Conservation (phyloP, 805 yeast species). For the Ogataea pini region DNA sequence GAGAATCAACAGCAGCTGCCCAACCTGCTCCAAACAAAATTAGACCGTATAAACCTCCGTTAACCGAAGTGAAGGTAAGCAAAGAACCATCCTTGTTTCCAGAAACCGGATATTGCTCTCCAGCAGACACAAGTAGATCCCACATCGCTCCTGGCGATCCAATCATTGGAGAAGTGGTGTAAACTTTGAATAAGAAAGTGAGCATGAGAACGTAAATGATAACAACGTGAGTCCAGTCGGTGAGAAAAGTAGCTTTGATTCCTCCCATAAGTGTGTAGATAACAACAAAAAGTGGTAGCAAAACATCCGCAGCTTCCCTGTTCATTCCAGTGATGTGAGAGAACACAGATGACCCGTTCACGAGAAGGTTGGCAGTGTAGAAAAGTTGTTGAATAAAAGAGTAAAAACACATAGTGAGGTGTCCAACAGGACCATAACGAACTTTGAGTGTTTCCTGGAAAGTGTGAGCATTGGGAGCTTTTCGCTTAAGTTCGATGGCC, state of each 20-base stretch:
- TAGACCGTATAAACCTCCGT: constrained; percentile 33
- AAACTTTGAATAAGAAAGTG: constrained; percentile 31
- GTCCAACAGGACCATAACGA: constrained; percentile 36
- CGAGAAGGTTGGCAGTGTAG: constrained; percentile 36
- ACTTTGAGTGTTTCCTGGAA: constrained; percentile 36
- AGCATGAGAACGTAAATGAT: constrained; percentile 37
- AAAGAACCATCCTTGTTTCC: constrained; percentile 26
- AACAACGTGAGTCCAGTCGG: constrained; percentile 42
- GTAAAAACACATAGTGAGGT: constrained; percentile 30
- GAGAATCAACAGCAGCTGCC: constrained; percentile 38
- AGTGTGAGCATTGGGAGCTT: constrained; percentile 40
- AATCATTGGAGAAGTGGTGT: constrained; percentile 31
- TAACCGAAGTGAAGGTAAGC: constrained; percentile 30
- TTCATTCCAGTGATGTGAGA: constrained; percentile 37
- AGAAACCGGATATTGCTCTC: constrained; percentile 20
- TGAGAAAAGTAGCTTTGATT: constrained; percentile 41
- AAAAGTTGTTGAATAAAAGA: constrained; percentile 31
- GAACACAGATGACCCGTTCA: constrained; percentile 37
- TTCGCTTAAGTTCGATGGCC: constrained; percentile 37
- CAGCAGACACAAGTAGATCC: constrained; percentile 34
- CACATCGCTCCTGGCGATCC: constrained; percentile 40
- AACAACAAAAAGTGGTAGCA: constrained; percentile 39
- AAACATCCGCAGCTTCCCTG: constrained; percentile 36
- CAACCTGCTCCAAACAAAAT: constrained; percentile 39
- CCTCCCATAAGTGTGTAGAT: constrained; percentile 43